These are phyloP conservation scores for Aspergillus caelatus DNA, from an alignment of 2,329 filamentous ascomycete species.

Conservation along the genomic window DNA sequence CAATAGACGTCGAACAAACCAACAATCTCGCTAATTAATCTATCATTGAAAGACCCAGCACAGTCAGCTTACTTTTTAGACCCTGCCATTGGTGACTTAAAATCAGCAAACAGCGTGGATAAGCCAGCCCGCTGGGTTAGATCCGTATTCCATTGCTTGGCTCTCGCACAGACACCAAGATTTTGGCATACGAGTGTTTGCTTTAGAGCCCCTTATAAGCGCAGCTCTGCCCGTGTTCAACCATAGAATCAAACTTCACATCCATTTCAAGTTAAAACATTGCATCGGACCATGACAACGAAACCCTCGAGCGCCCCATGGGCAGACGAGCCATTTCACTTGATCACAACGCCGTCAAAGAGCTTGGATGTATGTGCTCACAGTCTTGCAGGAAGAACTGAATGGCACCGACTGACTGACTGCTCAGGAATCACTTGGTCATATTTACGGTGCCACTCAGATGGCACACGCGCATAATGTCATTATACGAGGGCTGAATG, in stretches of 20 bases:
- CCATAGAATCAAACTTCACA: accelerated
- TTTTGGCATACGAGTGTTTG: not conserved
- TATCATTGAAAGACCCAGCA: not conserved
- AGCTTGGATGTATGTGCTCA: not conserved
- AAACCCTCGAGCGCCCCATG: not conserved
- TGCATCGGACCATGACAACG: not conserved
- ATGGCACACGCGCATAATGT: not conserved
- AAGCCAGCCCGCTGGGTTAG: not conserved
- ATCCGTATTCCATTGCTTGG: not conserved
- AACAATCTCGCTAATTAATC: not conserved
- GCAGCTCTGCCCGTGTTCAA: accelerated
- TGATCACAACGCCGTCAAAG: not conserved
- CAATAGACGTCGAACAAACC: too few relatives aligned
- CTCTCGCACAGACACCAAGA: not conserved
- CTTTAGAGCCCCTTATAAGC: not conserved
- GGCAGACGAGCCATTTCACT: not conserved
- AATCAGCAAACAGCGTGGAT: not conserved
- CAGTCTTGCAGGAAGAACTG: not conserved
- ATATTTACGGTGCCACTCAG: not conserved
- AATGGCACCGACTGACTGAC: not conserved
- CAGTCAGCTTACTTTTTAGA: not conserved
- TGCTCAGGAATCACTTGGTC: not conserved
- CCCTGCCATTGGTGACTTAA: not conserved
- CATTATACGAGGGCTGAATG: not conserved
- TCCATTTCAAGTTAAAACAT: not conserved